A percentile compares a stretch with the other conserved stretches of the same genome.
Conservation (phyloP, 192 early-diverging fungal species). For the Mortierella antarctica region DNA sequence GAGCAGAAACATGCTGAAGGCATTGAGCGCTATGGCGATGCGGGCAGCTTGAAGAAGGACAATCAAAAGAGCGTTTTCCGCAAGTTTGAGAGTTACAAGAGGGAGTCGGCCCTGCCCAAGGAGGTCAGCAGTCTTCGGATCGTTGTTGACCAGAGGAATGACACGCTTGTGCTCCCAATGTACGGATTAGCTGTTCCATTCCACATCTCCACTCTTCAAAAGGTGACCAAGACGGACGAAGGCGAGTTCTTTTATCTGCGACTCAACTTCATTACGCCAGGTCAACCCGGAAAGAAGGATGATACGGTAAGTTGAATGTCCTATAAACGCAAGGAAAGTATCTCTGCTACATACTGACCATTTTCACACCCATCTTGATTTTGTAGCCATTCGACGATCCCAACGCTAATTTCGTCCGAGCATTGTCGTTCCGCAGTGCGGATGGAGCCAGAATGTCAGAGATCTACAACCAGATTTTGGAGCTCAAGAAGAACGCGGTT, state of each 20-base stretch:
- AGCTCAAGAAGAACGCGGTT: constrained; percentile 91
- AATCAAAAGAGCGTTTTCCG: constrained; percentile 81
- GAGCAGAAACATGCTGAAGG: constrained; percentile 82
- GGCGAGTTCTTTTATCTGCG: constrained; percentile 90
- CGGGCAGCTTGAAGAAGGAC: constrained; percentile 64
- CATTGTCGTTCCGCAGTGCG: constrained; percentile 90
- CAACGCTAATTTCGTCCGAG: constrained; percentile 90
- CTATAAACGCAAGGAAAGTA: not conserved
- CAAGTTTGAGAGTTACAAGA: constrained; percentile 96
- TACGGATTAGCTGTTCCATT: constrained; percentile 98
- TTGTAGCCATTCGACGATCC: constrained; percentile 84
- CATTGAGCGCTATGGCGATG: constrained; percentile 79
- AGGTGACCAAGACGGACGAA: constrained; percentile 94
- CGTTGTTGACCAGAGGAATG: constrained; percentile 86
- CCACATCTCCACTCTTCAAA: constrained; percentile 97
- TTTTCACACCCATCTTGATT: not conserved
- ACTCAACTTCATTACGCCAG: constrained; percentile 96
- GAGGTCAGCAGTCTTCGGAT: constrained; percentile 84
- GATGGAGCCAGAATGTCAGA: constrained; percentile 86
- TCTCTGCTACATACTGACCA: not conserved
- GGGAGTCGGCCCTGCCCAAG: constrained; percentile 87
- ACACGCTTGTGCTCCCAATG: constrained; percentile 93
- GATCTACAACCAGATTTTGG: constrained; percentile 85
- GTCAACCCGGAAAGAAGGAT: constrained; percentile 95
- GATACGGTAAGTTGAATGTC: constrained; percentile 56